Conservation (phyloP, 805 yeast genomes). For the Pichia paraexigua region DNA sequence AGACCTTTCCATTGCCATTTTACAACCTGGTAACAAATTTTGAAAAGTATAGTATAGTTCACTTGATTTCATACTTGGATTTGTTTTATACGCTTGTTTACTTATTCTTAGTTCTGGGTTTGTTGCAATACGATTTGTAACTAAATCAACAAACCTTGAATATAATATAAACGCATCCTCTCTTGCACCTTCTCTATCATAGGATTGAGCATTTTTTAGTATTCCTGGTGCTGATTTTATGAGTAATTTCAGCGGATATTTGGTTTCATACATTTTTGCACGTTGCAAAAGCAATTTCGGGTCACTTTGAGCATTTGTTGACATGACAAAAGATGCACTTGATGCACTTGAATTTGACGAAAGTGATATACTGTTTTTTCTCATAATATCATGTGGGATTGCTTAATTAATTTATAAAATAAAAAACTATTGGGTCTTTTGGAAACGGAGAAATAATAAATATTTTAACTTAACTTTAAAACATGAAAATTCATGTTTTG, state of each 20-base stretch:
- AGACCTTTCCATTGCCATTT: conserved; percentile 26
- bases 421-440: neutral
- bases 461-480: neutral
- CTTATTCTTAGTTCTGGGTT: conserved; percentile 37
- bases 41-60: conserved; percentile 21
- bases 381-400: neutral
- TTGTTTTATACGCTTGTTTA: conserved; percentile 16
- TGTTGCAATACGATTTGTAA: conserved; percentile 37
- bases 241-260: conserved; percentile 46
- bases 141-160: conserved; percentile 50
- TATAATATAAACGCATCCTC: conserved; percentile 50
- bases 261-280: conserved; percentile 43
- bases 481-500: neutral
- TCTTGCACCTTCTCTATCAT: conserved; percentile 33
- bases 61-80: conserved; percentile 18
- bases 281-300: conserved; percentile 34
- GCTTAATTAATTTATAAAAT: neutral
- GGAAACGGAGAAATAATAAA: neutral
- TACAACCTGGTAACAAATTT: conserved; percentile 16
- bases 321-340: conserved; percentile 11
- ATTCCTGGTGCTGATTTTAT: conserved; percentile 44
- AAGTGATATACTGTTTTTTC: neutral
- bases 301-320: conserved; percentile 17
- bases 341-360: conserved; percentile 13
- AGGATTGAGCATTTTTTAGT: conserved; percentile 40